Conservation (phyloP, 805 yeast genomes). For the Lipomyces kockii region DNA sequence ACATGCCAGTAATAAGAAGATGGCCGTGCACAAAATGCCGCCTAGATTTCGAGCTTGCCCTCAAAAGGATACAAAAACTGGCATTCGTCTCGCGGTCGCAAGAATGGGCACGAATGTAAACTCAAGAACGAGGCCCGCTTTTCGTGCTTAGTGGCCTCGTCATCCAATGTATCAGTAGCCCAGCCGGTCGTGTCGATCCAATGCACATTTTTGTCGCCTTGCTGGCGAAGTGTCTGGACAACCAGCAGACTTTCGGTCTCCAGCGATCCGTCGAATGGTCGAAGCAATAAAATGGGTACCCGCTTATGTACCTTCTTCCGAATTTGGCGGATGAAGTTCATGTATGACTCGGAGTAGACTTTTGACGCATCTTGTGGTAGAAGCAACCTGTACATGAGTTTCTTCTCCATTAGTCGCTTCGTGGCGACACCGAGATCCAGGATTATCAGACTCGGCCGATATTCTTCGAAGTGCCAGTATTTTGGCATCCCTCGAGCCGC, state of each 20-base stretch:
- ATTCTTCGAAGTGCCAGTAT: conserved; percentile 33
- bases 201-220: conserved; percentile 32
- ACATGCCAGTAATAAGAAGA: background rate
- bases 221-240: conserved; percentile 22
- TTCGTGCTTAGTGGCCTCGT: conserved; percentile 13
- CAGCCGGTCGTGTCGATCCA: conserved; percentile 35
- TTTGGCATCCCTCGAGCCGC: conserved; percentile 23
- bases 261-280: conserved; percentile 31
- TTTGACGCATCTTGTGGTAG: conserved; percentile 35
- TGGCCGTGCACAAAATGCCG: background rate
- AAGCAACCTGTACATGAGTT: conserved; percentile 19
- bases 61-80: conserved; percentile 33
- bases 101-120: conserved; percentile 31
- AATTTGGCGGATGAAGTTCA: conserved; percentile 25
- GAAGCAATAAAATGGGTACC: conserved; percentile 30
- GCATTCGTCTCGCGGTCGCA: conserved; percentile 21
- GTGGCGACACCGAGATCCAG: conserved; percentile 32
- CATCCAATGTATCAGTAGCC: conserved; percentile 18
- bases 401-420: conserved; percentile 21
- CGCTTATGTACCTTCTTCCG: conserved; percentile 33
- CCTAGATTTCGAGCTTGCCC: conserved; percentile 12
- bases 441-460: conserved; percentile 23
- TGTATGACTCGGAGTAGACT: conserved; percentile 28
- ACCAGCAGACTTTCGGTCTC: conserved; percentile 31
- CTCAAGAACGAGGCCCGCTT: conserved; percentile 26